A percentile compares a stretch with the other conserved stretches of the same genome.
These are phyloP conservation scores for Diplotaxis tenuifolia DNA, from an alignment of 345 rosid species.

Conservation along the genomic window DNA sequence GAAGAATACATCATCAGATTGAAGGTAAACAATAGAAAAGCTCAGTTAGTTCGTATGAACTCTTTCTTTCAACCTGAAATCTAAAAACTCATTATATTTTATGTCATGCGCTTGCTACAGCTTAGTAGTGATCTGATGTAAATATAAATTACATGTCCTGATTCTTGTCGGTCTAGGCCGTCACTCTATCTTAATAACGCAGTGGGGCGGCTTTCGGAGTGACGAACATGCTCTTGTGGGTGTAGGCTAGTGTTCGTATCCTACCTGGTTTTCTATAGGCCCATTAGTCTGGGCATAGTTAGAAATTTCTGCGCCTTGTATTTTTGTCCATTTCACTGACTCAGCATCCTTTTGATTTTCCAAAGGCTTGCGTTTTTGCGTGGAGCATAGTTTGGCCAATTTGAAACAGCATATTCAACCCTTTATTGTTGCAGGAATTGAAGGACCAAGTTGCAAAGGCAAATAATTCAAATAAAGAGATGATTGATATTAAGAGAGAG, in stretches of 20 bases:
- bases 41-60: neutral
- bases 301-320: neutral
- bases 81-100: neutral
- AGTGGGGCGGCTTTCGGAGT: too few species aligned
- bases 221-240: neutral
- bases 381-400: neutral
- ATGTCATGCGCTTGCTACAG: neutral
- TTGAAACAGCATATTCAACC: neutral
- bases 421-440: slow-evolving; percentile 50
- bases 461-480: slow-evolving; percentile 53
- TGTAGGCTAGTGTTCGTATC: neutral
- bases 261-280: neutral
- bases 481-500: slow-evolving; percentile 66
- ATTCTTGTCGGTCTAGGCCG: neutral
- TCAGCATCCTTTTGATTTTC: neutral
- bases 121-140: neutral
- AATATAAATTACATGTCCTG: neutral
- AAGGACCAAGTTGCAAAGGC: slow-evolving; percentile 69
- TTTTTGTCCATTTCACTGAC: neutral
- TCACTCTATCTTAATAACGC: too few species aligned
- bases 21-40: slow-evolving; percentile 51
- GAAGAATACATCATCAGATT: slow-evolving; percentile 91
- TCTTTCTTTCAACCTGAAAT: neutral
- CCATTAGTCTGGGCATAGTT: neutral
- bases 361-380: neutral